Evolutionary conservation across 176 grass and related monocot species (phyloP), one percentile per base, ranked within the genome.

Genomic region (Thinopyrum elongatum): DNA sequence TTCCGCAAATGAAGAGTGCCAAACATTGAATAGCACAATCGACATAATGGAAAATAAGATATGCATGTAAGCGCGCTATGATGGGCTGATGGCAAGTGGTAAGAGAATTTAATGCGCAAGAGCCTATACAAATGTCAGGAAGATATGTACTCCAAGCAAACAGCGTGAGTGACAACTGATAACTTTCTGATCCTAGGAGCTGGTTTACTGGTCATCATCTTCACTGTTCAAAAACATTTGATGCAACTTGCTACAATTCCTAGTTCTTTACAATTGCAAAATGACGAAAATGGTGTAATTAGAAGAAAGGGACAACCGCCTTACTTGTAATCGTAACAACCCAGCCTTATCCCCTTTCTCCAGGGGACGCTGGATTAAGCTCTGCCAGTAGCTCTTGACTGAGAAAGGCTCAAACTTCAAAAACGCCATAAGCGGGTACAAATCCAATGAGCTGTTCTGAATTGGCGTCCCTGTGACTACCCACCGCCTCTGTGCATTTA

Each of bases 391-490:
- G 78, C 63, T 91, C 85, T 94, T 95, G 70, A 94, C 71, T 70
- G 93, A 92, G 77, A 98, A 98, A 74, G 96, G 93, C 39, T 98
- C 75, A 38, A 95, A 95, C 57, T 78, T 81, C 44, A 98, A 86
- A 86, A 98, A 98, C 39, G 90, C 86, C 96, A 98, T 98, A 35
- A 95, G 88, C 0, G 93, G 86, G 63, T 91, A 95, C 33, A 98
- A 80, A 94, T 98, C 96, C 70, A 91, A 88, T 3, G 93, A 94
- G 87, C 82, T 91, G 79, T 98, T 98, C 88, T 98, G 96, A 87
- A 98, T 94, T 4, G 96, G 96, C 0, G 96, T 98, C 49, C 96
- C 96, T 15, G 96, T 95, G 69, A 98, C 96, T 19, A 89, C 92
- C 93, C 96, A 98, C 62, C 91, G 88, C 79, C 92, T 94, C 88